Evolutionary conservation across 768 basidiomycete species (phyloP).

Genomic region (Lactifluus volemus): DNA sequence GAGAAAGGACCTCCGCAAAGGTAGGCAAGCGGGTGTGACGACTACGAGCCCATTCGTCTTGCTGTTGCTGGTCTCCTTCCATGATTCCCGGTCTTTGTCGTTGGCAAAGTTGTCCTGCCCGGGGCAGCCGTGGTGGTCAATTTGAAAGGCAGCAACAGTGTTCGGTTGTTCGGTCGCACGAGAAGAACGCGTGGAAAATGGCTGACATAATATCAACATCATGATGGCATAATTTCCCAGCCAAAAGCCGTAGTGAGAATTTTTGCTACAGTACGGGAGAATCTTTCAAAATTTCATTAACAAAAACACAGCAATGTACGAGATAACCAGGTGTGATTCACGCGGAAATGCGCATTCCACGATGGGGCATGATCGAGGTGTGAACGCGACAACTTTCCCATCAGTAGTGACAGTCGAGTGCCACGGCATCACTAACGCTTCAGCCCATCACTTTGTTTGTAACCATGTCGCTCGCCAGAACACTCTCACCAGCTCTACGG

Average conservation of each 20-base stretch:
- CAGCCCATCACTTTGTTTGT: neutral
- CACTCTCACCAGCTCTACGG: slow-evolving; percentile 66
- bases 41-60: slow-evolving; percentile 67
- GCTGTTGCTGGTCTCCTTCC: slow-evolving; percentile 30
- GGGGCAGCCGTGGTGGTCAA: neutral
- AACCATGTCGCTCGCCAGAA: slow-evolving; percentile 49
- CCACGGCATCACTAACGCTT: neutral
- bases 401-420: neutral
- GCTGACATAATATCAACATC: slow-evolving; percentile 13
- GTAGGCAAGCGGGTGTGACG: slow-evolving; percentile 76
- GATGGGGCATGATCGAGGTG: slow-evolving; percentile 4
- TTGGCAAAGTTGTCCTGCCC: neutral
- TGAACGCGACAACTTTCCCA: neutral
- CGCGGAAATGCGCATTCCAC: neutral
- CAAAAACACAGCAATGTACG: neutral
- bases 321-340: neutral
- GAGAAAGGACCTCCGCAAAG: slow-evolving; percentile 83
- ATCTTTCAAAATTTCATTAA: neutral
- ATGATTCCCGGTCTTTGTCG: slow-evolving; percentile 19
- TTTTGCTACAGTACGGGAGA: neutral
- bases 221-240: neutral
- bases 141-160: neutral
- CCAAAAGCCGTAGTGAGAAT: neutral
- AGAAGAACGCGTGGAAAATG: neutral
- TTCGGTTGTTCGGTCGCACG: neutral